Conservation (phyloP, 192 early-diverging fungal genomes). For the Blastocladiella britannica region DNA sequence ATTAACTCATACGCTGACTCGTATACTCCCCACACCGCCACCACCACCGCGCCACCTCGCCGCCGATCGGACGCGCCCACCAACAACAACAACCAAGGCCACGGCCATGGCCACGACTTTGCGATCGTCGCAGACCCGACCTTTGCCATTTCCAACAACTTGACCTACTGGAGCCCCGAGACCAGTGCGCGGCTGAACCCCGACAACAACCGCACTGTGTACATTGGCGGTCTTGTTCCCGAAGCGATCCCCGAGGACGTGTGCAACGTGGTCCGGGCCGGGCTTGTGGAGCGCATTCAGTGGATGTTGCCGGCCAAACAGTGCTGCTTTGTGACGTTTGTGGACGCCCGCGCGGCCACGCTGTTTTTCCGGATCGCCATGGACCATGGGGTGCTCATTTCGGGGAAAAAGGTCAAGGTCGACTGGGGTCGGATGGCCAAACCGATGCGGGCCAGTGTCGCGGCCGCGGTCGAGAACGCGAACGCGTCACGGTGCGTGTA, state of each 20-base stretch:
- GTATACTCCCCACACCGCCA: not conserved
- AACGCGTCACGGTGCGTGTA: constrained; percentile 66
- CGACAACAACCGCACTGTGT: constrained; percentile 52
- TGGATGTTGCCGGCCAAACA: constrained; percentile 51
- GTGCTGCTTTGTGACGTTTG: constrained; percentile 68
- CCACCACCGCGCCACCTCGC: not conserved
- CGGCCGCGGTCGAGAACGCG: constrained; percentile 29
- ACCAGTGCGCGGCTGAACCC: constrained; percentile 3
- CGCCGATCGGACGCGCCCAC: not conserved
- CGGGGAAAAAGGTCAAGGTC: constrained; percentile 50
- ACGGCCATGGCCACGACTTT: not conserved
- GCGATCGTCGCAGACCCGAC: not conserved
- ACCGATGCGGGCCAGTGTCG: constrained; percentile 22
- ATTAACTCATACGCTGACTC: no score
- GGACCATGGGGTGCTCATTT: constrained; percentile 40
- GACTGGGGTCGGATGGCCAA: constrained; percentile 56
- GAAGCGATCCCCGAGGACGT: constrained; percentile 63
- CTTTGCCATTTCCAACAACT: not conserved
- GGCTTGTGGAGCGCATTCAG: constrained; percentile 54
- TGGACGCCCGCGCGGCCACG: constrained; percentile 43
- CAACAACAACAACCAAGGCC: no score
- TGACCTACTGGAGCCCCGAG: constrained; percentile 1
- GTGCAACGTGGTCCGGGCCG: constrained; percentile 71
- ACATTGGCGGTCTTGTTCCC: constrained; percentile 53
- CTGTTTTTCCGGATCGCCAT: constrained; percentile 36